Evolutionary conservation across 768 basidiomycete genomes (phyloP), one percentile per base, ranked within the genome.

Genomic region (Dioszegia hungarica): DNA sequence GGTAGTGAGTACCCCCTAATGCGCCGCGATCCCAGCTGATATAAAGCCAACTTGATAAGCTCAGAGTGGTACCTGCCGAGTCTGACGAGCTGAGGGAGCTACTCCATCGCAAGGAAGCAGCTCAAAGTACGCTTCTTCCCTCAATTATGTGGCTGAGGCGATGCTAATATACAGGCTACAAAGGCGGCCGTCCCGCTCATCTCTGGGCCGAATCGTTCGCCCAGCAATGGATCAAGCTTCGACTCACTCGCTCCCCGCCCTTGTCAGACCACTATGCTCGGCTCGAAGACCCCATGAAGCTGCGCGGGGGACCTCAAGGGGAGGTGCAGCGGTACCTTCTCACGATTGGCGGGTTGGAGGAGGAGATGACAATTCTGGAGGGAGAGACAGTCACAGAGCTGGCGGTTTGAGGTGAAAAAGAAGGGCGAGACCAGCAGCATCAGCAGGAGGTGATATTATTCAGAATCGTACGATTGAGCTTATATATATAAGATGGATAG

Each of bases 221-320:
- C 10, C 20, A 48, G 14, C 56, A 25, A 46, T 69, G 64, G 67
- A 41, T 69, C 53, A 69, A 64, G 34, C 48, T 66, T 8, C 54
- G 45, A n/a, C 56, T 69, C 24, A 34, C 34, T 12, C 52, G 22
- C 9, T 47, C 57, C 2, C 34, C 54, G 20, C 40, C 58, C 8
- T 40, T 49, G 1, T 17, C 14, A 2, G 28, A 36, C 15, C 8
- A 34, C n/a, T 61, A 46, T 28, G n/a, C n/a, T 0, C 40, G 39
- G 4, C 37, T 60, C 5, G 54, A 56, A 45, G 19, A 63, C 17
- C 58, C 59, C 10, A 57, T 56, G 49, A 39, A 29, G 6, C 14
- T 69, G 39, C 9, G n/a, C 24, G 62, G 62, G 2, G 54, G 58
- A 8, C 34, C 19, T 2, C 39, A 54, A 19, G 60, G 60, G 5